Base-by-base conservation (phyloP, 192 early-diverging fungal genomes). In the Pecoramyces ruminantium region DNA sequence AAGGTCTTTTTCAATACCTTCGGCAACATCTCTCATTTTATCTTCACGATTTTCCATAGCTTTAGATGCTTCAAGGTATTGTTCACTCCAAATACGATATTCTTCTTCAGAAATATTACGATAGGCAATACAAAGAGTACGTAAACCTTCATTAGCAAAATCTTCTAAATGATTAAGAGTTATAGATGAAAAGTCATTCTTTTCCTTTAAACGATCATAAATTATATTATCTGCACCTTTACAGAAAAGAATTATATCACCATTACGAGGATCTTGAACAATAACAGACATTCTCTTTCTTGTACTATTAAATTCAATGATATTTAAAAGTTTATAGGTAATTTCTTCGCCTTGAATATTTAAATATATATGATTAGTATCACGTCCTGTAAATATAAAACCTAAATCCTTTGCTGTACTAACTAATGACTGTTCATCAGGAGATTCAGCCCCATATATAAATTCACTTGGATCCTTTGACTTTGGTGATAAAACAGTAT, bases 251-350 rank as follows among this genome's bases (percentile, higher is more conserved):
- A 95, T 87, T 67, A 97, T 89, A 29, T 86, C 81, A 21, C 82
- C 84, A 82, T 96, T 95, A 39, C 94, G 92, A 3, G 92, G 90
- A 38, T 90, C 89, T 40, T 92, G 86, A 78, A 97, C 86, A 81
- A 99, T 93, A 25, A 97, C 94, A 38, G 93, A 94, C 97, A 99
- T 99, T 77, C 97, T 88, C 85, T 99, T 99, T 79, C 97, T 90
- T 21, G 92, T 93, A 29, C 94, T 95, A 85, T 95, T 98, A 83
- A 99, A 99, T 85, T 97, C 93, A 13, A 95, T 87, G 29, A 96
- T 90, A 83, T 96, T 88, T 79, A 99, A 83, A 29, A 96, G 86
- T 81, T 91, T 94, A 86, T 93, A 99, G 39, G 88, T 85, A 39
- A 86, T 80, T 67, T 84, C 83, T 78, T 89, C 84, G 17, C 94